Evolutionary conservation across 164 flowering plant species (phyloP), one percentile per base, ranked within the genome.

Genomic region (Sextonia rubra): DNA sequence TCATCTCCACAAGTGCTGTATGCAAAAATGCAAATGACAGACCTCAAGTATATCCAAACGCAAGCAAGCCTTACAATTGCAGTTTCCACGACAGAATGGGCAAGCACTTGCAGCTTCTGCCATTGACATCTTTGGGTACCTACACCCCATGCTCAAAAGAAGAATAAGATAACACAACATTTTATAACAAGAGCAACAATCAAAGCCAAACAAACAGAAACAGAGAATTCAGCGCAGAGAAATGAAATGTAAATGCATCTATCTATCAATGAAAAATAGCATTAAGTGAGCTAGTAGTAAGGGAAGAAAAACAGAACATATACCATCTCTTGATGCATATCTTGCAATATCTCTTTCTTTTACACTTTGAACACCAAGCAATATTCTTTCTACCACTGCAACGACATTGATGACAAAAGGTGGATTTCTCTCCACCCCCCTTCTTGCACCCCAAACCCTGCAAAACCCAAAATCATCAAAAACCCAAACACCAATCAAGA

Each of bases 41-140:
- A 64, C 68, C 68, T 64, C 47, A 18, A 47, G 6, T 52, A 23
- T 44, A 25, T 76, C 78, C 48, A 58, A 49, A 17, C 89, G 84
- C 74, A 88, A 78, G 77, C 90, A 85, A 23, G 81, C 66, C 72
- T 84, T 88, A 74, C 91, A 88, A 67, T 88, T 88, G 76, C 80
- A 77, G 48, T 69, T 69, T 64, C 76, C 74, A 12, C 74, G 74
- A 60, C 80, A 77, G 58, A 77, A 27, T 5, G 80, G 76, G 73
- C 80, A 77, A 64, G 73, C 60, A 62, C 70, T 23, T 17, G 67
- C 55, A 52, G 70, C 27, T 47, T n/a, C 71, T 12, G 66, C 73
- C 60, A 27, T 49, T 26, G 76, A 44, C 70, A 69, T 26, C 8
- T 60, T 69, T 27, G 76, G 76, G 58, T 77, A 77, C 80, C 80